These are phyloP conservation scores for Calonectria henricotiae DNA, from an alignment of 2,329 filamentous ascomycete species.

Conservation along the genomic window DNA sequence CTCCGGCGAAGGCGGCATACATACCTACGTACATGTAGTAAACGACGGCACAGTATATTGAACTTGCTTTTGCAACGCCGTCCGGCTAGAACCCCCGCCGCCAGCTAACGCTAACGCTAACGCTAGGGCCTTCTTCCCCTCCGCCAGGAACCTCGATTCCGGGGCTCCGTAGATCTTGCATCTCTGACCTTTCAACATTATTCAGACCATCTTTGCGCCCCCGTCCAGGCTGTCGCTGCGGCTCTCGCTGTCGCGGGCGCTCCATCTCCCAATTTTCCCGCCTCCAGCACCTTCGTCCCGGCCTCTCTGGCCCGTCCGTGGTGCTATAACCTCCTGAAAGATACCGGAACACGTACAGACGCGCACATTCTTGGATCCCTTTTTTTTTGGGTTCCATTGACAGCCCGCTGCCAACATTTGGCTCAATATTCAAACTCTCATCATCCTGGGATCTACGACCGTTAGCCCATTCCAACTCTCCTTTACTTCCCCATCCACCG, in stretches of 20 bases:
- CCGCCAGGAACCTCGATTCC: slow-evolving; percentile 19
- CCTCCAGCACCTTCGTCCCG: not conserved
- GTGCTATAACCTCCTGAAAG: slow-evolving; percentile 6
- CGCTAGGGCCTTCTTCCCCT: slow-evolving; percentile 17
- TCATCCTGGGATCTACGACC: not conserved
- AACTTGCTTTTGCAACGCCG: slow-evolving; percentile 23
- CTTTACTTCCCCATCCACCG: not conserved
- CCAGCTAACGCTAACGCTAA: slow-evolving; percentile 8
- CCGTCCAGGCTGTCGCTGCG: slow-evolving; percentile 4
- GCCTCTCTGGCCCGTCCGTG: not conserved
- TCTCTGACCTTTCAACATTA: slow-evolving; percentile 13
- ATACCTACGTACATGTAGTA: not conserved
- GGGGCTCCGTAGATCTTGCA: slow-evolving; percentile 10
- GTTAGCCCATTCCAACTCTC: not conserved
- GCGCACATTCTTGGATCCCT: slow-evolving; percentile 1
- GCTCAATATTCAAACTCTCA: not conserved
- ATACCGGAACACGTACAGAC: not conserved
- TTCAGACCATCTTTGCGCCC: slow-evolving; percentile 2
- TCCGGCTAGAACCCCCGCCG: slow-evolving; percentile 8
- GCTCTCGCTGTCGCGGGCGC: not conserved
- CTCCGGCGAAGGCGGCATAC: slow-evolving; percentile 17
- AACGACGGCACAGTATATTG: not conserved
- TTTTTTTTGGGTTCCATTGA: not conserved
- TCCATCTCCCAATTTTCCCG: not conserved
- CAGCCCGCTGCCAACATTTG: not conserved